These are phyloP conservation scores for Tritrichomonas musculus DNA, from an alignment of 208 protist genomes.

Conservation along the genomic window DNA sequence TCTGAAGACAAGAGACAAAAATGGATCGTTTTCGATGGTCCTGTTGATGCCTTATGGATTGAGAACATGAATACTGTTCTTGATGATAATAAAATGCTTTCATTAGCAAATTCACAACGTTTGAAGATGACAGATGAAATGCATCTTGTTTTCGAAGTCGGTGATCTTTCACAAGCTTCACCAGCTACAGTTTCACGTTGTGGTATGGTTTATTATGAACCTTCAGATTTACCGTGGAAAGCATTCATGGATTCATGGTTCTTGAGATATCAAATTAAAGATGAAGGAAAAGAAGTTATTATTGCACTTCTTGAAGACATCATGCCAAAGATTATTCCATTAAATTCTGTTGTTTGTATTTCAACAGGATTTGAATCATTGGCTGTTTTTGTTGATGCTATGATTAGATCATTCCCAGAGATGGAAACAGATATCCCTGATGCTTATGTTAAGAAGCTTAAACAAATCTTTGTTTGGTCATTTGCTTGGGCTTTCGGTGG, in stretches of 20 bases:
- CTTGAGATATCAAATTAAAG: background rate
- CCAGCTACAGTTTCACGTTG: slow-evolving; percentile 94
- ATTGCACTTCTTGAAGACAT: background rate
- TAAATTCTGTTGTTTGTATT: background rate
- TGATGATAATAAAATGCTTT: slow-evolving; percentile 95
- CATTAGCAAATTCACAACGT: slow-evolving; percentile 80
- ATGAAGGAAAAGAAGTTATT: background rate
- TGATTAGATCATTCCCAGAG: background rate
- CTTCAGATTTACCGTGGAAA: slow-evolving; percentile 75
- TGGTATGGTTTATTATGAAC: slow-evolving; percentile 92
- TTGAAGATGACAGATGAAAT: slow-evolving; percentile 75
- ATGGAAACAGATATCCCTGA: background rate
- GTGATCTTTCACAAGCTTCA: slow-evolving; percentile 88
- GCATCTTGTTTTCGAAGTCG: slow-evolving; percentile 93
- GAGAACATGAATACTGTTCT: slow-evolving; percentile 97
- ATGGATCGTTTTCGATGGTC: slow-evolving; percentile 95
- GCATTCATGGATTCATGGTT: background rate
- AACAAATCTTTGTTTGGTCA: slow-evolving; percentile 61
- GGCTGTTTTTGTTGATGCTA: background rate
- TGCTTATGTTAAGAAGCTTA: background rate
- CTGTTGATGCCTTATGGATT: slow-evolving; percentile 95
- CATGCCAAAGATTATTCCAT: background rate
- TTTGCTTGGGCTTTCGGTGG: slow-evolving; percentile 88
- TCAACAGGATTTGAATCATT: background rate
- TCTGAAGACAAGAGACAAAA: slow-evolving; percentile 55